Percentiles rank a stretch among this genome's conserved stretches.
Evolutionary conservation across 345 rosid genomes (phyloP).

Genomic region (Citrus glauca): DNA sequence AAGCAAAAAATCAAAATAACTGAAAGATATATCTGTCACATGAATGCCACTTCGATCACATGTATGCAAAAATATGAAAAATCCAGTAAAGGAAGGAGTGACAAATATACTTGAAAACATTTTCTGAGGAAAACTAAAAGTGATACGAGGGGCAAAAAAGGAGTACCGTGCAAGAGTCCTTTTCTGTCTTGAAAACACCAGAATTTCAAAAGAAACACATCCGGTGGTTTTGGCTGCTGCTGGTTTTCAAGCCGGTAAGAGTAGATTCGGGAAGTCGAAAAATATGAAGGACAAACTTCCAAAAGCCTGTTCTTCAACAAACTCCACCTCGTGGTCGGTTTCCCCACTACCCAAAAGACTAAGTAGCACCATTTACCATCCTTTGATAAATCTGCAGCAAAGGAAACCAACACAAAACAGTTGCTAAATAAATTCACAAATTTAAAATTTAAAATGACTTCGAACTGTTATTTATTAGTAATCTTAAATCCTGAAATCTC

Average conservation of each 20-base stretch:
- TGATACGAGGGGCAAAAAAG: neutral
- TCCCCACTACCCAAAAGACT: constrained; percentile 65
- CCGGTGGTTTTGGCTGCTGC: constrained; percentile 35
- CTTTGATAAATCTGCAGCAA: constrained; percentile 46
- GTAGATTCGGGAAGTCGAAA: constrained; percentile 50
- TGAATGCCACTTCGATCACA: neutral
- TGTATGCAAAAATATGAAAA: neutral
- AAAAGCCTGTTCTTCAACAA: constrained; percentile 56
- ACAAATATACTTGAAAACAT: neutral
- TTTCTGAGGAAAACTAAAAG: neutral
- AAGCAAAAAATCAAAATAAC: neutral
- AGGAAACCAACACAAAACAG: neutral
- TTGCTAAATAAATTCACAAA: neutral
- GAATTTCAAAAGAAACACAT: constrained; percentile 60
- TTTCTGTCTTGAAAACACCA: constrained; percentile 57
- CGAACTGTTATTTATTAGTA: neutral
- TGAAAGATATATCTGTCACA: neutral
- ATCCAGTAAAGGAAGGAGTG: neutral
- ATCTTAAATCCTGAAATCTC: neutral
- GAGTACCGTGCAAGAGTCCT: constrained; percentile 55
- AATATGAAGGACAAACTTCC: constrained; percentile 63
- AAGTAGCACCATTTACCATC: constrained; percentile 76
- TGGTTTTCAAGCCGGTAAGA: constrained; percentile 38
- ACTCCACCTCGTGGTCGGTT: constrained; percentile 48
- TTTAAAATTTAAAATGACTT: neutral